Evolutionary conservation across 208 protist genomes (phyloP).

Genomic region (Acanthamoeba triangularis): DNA sequence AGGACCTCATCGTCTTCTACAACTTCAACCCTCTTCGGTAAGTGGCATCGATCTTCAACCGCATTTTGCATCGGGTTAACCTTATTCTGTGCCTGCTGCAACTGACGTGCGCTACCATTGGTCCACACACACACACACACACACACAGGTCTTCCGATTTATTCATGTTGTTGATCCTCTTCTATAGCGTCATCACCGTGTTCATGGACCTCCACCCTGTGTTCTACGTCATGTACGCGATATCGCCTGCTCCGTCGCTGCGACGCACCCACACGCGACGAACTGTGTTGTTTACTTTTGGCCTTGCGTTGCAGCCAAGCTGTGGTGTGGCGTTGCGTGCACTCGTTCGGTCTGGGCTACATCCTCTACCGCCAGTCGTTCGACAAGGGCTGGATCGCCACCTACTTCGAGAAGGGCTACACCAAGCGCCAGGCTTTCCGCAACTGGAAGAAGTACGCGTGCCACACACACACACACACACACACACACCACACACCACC

Average conservation of each 20-base stretch:
- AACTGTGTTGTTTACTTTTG: not conserved
- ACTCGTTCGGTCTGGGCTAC: slow-evolving; percentile 92
- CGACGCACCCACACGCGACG: not conserved
- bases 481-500: slow-evolving; percentile 6
- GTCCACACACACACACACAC: no score
- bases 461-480: slow-evolving; percentile 82
- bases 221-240: slow-evolving; percentile 82
- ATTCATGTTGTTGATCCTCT: slow-evolving; percentile 90
- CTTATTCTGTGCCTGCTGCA: not conserved
- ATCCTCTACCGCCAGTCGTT: slow-evolving; percentile 91
- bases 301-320: slow-evolving; percentile 87
- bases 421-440: slow-evolving; percentile 92
- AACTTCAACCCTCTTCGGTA: slow-evolving; percentile 90
- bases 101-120: not conserved
- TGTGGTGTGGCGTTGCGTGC: slow-evolving; percentile 93
- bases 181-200: slow-evolving; percentile 89
- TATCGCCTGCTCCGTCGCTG: not conserved
- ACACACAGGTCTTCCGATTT: slow-evolving; percentile 89
- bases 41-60: not conserved
- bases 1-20: slow-evolving; percentile 91
- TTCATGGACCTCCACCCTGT: slow-evolving; percentile 89
- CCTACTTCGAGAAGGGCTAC: slow-evolving; percentile 87
- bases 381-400: slow-evolving; percentile 92
- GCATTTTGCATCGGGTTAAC: not conserved
- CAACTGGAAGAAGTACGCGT: slow-evolving; percentile 94